Base-by-base conservation (phyloP, 371 early-diverging fungal species). In the Apophysomyces sp. region DNA sequence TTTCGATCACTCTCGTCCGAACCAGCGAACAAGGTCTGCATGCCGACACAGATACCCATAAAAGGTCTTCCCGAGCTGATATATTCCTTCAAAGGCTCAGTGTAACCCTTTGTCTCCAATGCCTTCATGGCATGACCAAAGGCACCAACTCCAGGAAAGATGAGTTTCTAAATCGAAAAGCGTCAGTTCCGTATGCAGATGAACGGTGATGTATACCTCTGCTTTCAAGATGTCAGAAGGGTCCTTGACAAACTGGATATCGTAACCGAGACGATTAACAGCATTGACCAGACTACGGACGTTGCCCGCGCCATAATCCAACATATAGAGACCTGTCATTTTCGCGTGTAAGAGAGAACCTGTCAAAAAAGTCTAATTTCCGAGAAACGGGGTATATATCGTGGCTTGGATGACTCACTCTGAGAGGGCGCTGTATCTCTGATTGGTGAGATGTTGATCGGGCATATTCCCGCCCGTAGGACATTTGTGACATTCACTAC, bases 301-400 rank as follows among this genome's bases (percentile, higher is more conserved):
- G 75, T 98, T 98, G 52, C 99, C 99, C 12, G 98, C 99, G 24
- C 99, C 99, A 81, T 98, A 98, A 83, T 98, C 98, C 54, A 98
- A 87, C 59, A 94, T 85, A 73, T 90, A 93, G 64, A 84, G 74
- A 49, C 81, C 82, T 21, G 79, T 54, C 88, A 88, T 87, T 49
- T 55, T 66, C n/a, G 40, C 51, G 12, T 39, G 31, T 39, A 29
- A 44, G 36, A 18, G 41, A 55, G 55, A 55, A 55, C 55, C 62
- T 55, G 55, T 61, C 62, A 61, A 54, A 55, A 55, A 55, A n/a
- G n/a, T n/a, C 51, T 44, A 13, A 41, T 51, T 34, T 44, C 49
- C 9, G 21, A 3, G 49, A 21, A 21, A 44, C 24, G 27, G 32
- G 15, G 13, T n/a, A 24, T 26, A 36, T 3, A n/a, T 7, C 29